Evolutionary conservation across 73 alveolate genomes (phyloP).

Genomic region (Paramecium sonneborni): DNA sequence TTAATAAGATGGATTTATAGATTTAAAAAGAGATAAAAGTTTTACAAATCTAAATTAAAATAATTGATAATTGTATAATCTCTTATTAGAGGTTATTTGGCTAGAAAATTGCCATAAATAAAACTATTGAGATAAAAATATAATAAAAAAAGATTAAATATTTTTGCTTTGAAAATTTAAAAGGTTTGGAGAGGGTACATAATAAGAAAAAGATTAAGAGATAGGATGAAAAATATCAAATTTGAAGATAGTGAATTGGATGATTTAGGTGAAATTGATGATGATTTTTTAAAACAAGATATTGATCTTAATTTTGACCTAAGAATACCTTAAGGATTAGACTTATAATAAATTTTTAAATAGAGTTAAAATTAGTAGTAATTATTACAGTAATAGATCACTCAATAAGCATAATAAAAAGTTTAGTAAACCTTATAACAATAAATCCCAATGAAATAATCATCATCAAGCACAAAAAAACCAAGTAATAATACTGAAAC

Average conservation of each 20-base stretch:
- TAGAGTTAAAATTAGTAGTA: background rate
- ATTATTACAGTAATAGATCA: background rate
- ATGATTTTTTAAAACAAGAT: background rate
- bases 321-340: background rate
- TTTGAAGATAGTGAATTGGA: constrained; percentile 21
- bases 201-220: background rate
- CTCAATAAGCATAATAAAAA: background rate
- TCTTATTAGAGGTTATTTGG: background rate
- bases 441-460: too few relatives aligned
- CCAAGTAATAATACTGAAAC: background rate
- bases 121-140: background rate
- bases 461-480: background rate
- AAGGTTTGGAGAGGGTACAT: constrained; percentile 3
- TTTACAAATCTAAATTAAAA: background rate
- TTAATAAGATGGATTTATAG: constrained; percentile 15
- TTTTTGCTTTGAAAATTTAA: background rate
- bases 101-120: background rate
- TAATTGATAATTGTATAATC: background rate
- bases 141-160: background rate
- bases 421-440: too few relatives aligned
- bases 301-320: background rate
- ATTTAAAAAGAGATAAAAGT: background rate
- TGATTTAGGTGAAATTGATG: constrained; percentile 21
- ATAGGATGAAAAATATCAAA: background rate
- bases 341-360: background rate